Conservation (phyloP, 129 eudicot species). For the Ambrosia trifida region DNA sequence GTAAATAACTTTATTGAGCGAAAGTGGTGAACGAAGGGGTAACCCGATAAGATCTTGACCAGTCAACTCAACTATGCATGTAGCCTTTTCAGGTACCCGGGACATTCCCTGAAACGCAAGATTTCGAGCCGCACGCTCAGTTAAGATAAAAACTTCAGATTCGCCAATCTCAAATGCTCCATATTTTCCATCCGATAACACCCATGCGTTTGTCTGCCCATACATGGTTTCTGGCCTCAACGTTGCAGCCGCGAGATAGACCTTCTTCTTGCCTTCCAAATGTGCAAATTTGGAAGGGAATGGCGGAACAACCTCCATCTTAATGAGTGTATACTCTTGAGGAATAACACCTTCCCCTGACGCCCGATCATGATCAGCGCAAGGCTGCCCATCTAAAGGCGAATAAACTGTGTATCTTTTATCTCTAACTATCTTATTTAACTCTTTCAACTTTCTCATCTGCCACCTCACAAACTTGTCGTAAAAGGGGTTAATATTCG, state of each 20-base stretch:
- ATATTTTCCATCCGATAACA: constrained; percentile 74
- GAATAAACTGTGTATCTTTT: constrained; percentile 69
- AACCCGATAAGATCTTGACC: constrained; percentile 88
- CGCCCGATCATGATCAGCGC: constrained; percentile 94
- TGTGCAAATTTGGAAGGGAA: constrained; percentile 69
- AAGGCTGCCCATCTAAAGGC: constrained; percentile 85
- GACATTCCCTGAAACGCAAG: constrained; percentile 74
- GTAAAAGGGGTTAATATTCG: constrained; percentile 72
- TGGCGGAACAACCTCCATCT: constrained; percentile 85
- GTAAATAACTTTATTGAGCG: constrained; percentile 59
- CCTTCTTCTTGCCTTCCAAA: constrained; percentile 78
- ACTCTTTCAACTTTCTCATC: constrained; percentile 63
- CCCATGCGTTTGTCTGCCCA: constrained; percentile 92
- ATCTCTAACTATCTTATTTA: constrained; percentile 77
- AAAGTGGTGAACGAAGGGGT: constrained; percentile 68
- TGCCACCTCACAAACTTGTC: constrained; percentile 94
- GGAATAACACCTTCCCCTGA: constrained; percentile 95
- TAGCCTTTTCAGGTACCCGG: constrained; percentile 58
- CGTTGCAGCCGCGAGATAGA: constrained; percentile 87
- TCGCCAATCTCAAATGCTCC: constrained; percentile 86
- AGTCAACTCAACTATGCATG: constrained; percentile 70
- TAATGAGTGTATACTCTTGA: constrained; percentile 81
- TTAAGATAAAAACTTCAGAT: constrained; percentile 59
- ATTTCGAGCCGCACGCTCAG: constrained; percentile 67
- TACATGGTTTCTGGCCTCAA: constrained; percentile 89